Evolutionary conservation across 1,139 yeast genomes (phyloP).

Genomic region (Taphrina populina): DNA sequence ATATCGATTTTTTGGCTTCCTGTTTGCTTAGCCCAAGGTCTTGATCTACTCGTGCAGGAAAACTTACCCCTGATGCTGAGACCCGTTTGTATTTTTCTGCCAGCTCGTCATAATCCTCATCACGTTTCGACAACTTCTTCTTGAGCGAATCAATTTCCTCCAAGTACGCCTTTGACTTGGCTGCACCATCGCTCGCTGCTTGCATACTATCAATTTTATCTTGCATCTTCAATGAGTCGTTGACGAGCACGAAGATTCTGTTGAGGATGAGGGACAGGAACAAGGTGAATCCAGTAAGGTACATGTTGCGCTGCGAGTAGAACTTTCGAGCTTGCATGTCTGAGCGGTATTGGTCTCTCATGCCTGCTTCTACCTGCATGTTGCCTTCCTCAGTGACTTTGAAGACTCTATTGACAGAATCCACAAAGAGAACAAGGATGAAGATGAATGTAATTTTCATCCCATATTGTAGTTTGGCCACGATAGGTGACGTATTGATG

Average conservation of each 20-base stretch:
- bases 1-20: conserved; percentile 12
- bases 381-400: conserved; percentile 61
- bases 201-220: conserved; percentile 44
- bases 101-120: conserved; percentile 61
- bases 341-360: conserved; percentile 55
- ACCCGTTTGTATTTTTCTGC: conserved; percentile 59
- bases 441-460: conserved; percentile 72
- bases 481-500: conserved; percentile 67
- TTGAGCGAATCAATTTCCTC: conserved; percentile 51
- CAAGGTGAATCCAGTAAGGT: conserved; percentile 90
- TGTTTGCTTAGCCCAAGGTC: not conserved
- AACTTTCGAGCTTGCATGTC: conserved; percentile 88
- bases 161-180: conserved; percentile 44
- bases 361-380: conserved; percentile 33
- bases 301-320: conserved; percentile 95
- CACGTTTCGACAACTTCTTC: conserved; percentile 52
- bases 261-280: conserved; percentile 81
- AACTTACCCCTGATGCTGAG: conserved; percentile 19
- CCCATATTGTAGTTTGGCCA: conserved; percentile 71
- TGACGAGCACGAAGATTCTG: conserved; percentile 81
- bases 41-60: not conserved
- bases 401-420: conserved; percentile 80
- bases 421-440: conserved; percentile 78
- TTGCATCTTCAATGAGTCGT: conserved; percentile 69
- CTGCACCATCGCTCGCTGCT: conserved; percentile 40